Base-by-base conservation (phyloP, 1,284 basidiomycete genomes). In the Malassezia equina region DNA sequence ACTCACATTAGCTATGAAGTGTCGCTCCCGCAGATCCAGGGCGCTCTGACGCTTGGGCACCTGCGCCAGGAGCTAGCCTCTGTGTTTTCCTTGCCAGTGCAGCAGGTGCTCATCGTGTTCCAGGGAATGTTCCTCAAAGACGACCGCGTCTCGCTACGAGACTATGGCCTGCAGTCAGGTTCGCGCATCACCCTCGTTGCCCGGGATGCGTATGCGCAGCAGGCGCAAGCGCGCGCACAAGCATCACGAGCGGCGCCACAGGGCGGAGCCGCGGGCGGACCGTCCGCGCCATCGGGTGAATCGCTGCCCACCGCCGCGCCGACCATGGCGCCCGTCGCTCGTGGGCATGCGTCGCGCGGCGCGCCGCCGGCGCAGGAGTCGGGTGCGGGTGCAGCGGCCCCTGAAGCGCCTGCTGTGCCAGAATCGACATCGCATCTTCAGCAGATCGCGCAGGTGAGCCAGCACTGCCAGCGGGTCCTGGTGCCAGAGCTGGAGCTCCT, bases 81-180 rank as follows among this genome's bases (percentile, higher is more conserved):
- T 5, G 57, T 67, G 36, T 73, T 68, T 3, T 58, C 59, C 24
- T 46, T 74, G 0, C 65, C 70, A 6, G 60, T 55, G 29, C 59
- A 65, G 7, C 62, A 66, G 32, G 55, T 67, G 51, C 64, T 67
- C 45, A 53, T 74, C 23, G 62, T 70, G 42, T 61, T 61, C 34
- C 48, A 59, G 11, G 71, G 71, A 2, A 52, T 71, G 15, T 45
- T 71, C 21, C 57, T 74, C 51, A 62, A 62, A 27, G 71, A 73
- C 47, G 70, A 72, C 39, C 61, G 62, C 6, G 56, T 64, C 0
- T 33, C 65, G 6, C 64, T 74, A 15, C 39, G 49, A 3, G 51
- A 66, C 8, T 73, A 66, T 52, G 66, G 65, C 3, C 40, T 74
- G 3, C 46, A 41, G 0, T 64, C 67, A 27, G 71, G 71, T 2